A percentile compares a stretch with the other conserved stretches of the same genome.
These are phyloP conservation scores for Talaromyces piceae DNA, from an alignment of 2,329 filamentous ascomycete species.

Conservation along the genomic window DNA sequence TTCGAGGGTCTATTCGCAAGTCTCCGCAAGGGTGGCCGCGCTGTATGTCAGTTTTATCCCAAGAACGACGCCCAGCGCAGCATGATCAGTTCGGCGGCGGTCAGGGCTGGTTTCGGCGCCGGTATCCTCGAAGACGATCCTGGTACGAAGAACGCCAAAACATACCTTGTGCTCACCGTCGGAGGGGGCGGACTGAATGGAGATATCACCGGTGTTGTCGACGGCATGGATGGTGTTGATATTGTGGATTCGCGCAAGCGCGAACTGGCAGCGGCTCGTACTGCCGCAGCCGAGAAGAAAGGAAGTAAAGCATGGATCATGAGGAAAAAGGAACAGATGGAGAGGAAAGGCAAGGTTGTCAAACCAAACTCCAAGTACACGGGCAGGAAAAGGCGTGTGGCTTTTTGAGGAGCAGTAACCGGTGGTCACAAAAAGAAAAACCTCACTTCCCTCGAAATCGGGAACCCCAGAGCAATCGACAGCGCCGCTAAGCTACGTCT, in stretches of 20 bases:
- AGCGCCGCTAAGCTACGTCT: neutral
- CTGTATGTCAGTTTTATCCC: slow-evolving; percentile 96
- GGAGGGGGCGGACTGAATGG: slow-evolving; percentile 58
- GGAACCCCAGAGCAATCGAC: neutral
- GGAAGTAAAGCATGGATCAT: slow-evolving; percentile 46
- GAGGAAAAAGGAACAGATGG: slow-evolving; percentile 80
- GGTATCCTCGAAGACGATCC: slow-evolving; percentile 92
- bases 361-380: slow-evolving; percentile 92
- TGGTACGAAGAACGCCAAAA: slow-evolving; percentile 90
- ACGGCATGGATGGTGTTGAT: slow-evolving; percentile 81
- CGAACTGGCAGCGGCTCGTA: slow-evolving; percentile 36
- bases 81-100: slow-evolving; percentile 87
- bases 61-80: slow-evolving; percentile 86
- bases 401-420: slow-evolving; percentile 51
- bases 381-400: slow-evolving; percentile 72
- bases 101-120: slow-evolving; percentile 90
- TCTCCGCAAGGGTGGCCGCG: slow-evolving; percentile 73
- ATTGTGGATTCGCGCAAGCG: slow-evolving; percentile 62
- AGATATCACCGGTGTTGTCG: slow-evolving; percentile 85
- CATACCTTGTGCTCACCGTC: slow-evolving; percentile 92
- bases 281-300: slow-evolving; percentile 40
- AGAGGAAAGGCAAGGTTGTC: slow-evolving; percentile 87
- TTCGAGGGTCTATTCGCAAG: slow-evolving; percentile 88
- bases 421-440: neutral
- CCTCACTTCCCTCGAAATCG: neutral